Conservation (phyloP, 805 yeast genomes). For the Clavispora carvajalis region DNA sequence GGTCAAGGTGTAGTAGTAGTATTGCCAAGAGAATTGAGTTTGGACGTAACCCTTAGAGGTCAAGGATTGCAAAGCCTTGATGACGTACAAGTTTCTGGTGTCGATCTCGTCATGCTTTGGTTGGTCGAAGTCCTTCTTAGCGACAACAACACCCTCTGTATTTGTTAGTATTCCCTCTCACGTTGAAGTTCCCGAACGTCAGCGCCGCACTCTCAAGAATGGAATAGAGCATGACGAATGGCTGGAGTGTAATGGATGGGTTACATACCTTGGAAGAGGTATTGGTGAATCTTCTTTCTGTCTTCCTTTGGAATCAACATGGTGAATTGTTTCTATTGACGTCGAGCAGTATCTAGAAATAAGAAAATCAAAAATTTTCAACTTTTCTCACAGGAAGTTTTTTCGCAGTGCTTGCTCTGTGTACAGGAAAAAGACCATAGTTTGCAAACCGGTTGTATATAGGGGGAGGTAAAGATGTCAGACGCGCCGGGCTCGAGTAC, state of each 20-base stretch:
- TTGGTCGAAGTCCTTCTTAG: slow-evolving; percentile 98
- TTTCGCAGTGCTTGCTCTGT: slow-evolving; percentile 8
- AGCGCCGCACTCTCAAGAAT: too few relatives aligned
- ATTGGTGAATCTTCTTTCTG: slow-evolving; percentile 98
- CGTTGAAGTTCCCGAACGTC: background rate
- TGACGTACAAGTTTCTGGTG: slow-evolving; percentile 94
- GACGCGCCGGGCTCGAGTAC: background rate
- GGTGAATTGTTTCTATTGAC: slow-evolving; percentile 19
- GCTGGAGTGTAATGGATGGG: background rate
- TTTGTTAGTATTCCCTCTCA: slow-evolving; percentile 10
- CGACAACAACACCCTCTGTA: slow-evolving; percentile 98
- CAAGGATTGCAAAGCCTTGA: slow-evolving; percentile 99
- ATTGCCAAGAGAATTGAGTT: slow-evolving; percentile 99
- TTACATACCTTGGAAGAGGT: slow-evolving; percentile 95
- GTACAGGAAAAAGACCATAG: background rate
- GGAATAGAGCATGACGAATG: background rate
- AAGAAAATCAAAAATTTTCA: slow-evolving; percentile 11
- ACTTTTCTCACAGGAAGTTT: slow-evolving; percentile 10
- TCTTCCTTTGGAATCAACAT: slow-evolving; percentile 99
- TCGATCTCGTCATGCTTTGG: slow-evolving; percentile 97
- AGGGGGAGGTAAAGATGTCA: background rate
- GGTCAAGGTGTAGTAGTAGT: slow-evolving; percentile 99
- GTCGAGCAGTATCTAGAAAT: slow-evolving; percentile 13
- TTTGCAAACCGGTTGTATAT: background rate
- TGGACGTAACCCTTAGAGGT: slow-evolving; percentile 98